Percentiles rank a stretch among this genome's conserved stretches.
Evolutionary conservation across 2,329 filamentous ascomycete species (phyloP).

Genomic region (Delphinella strobiligena): DNA sequence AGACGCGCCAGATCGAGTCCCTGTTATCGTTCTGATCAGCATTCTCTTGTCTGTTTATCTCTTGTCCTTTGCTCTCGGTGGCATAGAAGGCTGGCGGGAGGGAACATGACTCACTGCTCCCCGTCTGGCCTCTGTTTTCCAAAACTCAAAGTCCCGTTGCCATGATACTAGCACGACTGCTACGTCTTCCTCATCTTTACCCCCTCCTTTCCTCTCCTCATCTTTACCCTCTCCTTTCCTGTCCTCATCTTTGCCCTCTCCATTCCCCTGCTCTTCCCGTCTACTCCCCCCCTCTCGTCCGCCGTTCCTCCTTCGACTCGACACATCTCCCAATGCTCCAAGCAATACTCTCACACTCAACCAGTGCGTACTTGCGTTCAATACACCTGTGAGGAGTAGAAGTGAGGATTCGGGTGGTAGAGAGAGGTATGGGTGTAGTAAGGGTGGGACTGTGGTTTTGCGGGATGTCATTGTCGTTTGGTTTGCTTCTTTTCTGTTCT

Average conservation of each 20-base stretch:
- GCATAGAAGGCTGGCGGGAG: not conserved
- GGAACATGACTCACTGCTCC: slow-evolving; percentile 42
- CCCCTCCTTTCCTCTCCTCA: slow-evolving; percentile 3
- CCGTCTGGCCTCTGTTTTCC: slow-evolving; percentile 58
- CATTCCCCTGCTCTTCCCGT: slow-evolving; percentile 16
- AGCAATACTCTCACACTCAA: slow-evolving; percentile 40
- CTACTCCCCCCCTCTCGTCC: slow-evolving; percentile 6
- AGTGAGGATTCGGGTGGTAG: slow-evolving; percentile 49
- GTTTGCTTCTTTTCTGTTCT: too few species aligned
- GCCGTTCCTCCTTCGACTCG: not conserved
- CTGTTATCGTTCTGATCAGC: slow-evolving; percentile 24
- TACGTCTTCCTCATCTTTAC: slow-evolving; percentile 13
- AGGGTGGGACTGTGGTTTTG: slow-evolving; percentile 38
- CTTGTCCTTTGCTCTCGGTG: not conserved
- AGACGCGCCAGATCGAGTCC: slow-evolving; percentile 59
- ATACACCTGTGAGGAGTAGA: slow-evolving; percentile 55
- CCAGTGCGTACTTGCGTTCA: slow-evolving; percentile 42
- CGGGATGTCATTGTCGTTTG: not conserved
- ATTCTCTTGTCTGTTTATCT: too few species aligned
- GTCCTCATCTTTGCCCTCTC: slow-evolving; percentile 14
- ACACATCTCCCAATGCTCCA: slow-evolving; percentile 26
- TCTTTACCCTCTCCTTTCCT: not conserved
- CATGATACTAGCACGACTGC: slow-evolving; percentile 69
- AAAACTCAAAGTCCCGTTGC: slow-evolving; percentile 65
- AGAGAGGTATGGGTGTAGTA: slow-evolving; percentile 52